Base-by-base conservation (phyloP, 164 flowering plant species). In the Paratinospora sagittata region DNA sequence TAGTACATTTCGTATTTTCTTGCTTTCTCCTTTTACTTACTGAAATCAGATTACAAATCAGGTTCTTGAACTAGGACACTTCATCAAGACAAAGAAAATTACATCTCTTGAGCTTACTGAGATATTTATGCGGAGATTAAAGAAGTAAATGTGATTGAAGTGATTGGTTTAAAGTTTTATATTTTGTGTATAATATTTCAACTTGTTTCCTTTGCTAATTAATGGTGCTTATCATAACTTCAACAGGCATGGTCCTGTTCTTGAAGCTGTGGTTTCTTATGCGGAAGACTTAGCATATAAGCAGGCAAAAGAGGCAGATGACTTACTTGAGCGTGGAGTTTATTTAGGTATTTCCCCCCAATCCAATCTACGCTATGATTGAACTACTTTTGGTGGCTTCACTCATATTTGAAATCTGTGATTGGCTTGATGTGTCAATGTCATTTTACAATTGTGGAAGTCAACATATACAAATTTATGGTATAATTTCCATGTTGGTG, bases 261-360 rank as follows among this genome's bases (percentile, higher is more conserved):
- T 94, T 70, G 88, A 90, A 82, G 85, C 89, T 47, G 97, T 92
- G 21, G 76, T 92, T 16, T 76, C 97, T 58, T 82, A 73, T 66
- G 92, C 97, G 8, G 97, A 92, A 73, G 97, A 92, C 58, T 75
- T 94, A 68, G 98, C 98, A 34, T 88, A 77, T 78, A 63, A 78
- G 60, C 98, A 94, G 77, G 97, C 97, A 21, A 87, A 83, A 68
- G 82, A 85, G 63, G 98, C 93, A 62, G 97, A 94, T 78, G 69
- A 82, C 33, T 77, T 92, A 69, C 85, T 94, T 64, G 80, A 87
- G 27, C 76, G 82, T 71, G 98, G 97, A 76, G 77, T 74, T 12
- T 86, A 94, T 79, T 79, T 90, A 76, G 96, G 98, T 93, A 84
- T 52, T 43, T 73, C 30, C 47, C 47, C 34, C 34, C 34, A 30